Percentiles rank a stretch among this genome's conserved stretches.
phyloP scores from a whole-genome alignment of 208 protist genomes.

The Angomonas ambiguus region DNA sequence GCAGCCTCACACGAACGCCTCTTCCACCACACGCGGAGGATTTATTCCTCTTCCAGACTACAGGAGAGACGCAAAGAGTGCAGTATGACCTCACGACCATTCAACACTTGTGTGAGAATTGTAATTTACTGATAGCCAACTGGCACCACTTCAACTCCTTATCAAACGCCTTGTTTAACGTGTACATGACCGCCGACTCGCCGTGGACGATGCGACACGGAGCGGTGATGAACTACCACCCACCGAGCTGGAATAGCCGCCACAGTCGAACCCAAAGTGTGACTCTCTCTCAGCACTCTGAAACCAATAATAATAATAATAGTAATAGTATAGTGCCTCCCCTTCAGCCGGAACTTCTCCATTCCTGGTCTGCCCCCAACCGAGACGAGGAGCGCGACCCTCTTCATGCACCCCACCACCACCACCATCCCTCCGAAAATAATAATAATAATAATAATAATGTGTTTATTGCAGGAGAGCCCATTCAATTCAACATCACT shows the following conservation, averaged over 20 bases:
- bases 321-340: not conserved
- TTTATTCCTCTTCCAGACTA: no score
- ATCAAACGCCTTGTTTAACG: constrained; percentile 70
- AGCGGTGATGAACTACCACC: constrained; percentile 29
- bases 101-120: not conserved
- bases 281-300: no score
- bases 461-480: constrained; percentile 70
- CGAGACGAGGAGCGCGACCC: not conserved
- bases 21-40: no score
- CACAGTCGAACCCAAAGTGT: no score
- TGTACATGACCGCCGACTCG: constrained; percentile 59
- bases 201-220: constrained; percentile 42
- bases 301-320: not conserved
- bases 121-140: not conserved
- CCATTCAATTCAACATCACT: constrained; percentile 63
- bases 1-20: no score
- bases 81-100: not conserved
- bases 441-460: constrained; percentile 22
- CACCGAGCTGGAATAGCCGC: no score
- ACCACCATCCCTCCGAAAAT: no score
- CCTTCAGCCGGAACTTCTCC: no score
- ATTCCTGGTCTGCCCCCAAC: not conserved
- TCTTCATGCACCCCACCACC: not conserved
- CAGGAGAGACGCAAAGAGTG: no score
- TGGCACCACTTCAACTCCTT: constrained; percentile 48